Percentiles rank a stretch among this genome's conserved stretches.
These are phyloP conservation scores for Cryptococcus depauperatus DNA, from an alignment of 1,284 basidiomycete species.

Conservation along the genomic window DNA sequence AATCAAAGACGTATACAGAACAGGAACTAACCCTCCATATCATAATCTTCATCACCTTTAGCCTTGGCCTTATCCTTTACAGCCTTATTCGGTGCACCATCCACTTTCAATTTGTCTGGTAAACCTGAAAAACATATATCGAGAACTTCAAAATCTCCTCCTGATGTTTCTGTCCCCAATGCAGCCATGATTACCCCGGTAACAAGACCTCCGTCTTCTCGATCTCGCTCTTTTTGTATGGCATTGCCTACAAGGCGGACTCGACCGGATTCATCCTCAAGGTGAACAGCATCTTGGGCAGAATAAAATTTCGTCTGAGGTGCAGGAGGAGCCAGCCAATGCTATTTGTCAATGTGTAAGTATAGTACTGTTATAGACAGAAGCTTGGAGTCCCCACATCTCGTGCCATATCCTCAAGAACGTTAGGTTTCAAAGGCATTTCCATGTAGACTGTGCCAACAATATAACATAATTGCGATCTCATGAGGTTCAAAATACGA, in stretches of 20 bases:
- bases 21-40: conserved; percentile 20
- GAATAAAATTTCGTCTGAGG: conserved; percentile 67
- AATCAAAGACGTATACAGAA: background rate
- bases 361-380: too few relatives aligned
- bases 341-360: too few relatives aligned
- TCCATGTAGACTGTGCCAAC: conserved; percentile 95
- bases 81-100: conserved; percentile 40
- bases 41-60: conserved; percentile 17
- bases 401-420: conserved; percentile 85
- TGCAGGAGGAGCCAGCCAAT: conserved; percentile 77
- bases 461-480: conserved; percentile 78
- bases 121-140: conserved; percentile 80
- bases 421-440: conserved; percentile 96
- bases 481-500: conserved; percentile 79
- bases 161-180: conserved; percentile 77
- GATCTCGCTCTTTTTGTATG: conserved; percentile 42
- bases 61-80: conserved; percentile 45
- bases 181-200: conserved; percentile 86
- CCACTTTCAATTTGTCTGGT: conserved; percentile 52
- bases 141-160: conserved; percentile 87
- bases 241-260: conserved; percentile 73
- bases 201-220: conserved; percentile 57
- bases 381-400: conserved; percentile 57
- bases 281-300: conserved; percentile 68
- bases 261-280: conserved; percentile 93